Base-by-base conservation (phyloP, 2,329 filamentous ascomycete species). In the Amphichorda felina region DNA sequence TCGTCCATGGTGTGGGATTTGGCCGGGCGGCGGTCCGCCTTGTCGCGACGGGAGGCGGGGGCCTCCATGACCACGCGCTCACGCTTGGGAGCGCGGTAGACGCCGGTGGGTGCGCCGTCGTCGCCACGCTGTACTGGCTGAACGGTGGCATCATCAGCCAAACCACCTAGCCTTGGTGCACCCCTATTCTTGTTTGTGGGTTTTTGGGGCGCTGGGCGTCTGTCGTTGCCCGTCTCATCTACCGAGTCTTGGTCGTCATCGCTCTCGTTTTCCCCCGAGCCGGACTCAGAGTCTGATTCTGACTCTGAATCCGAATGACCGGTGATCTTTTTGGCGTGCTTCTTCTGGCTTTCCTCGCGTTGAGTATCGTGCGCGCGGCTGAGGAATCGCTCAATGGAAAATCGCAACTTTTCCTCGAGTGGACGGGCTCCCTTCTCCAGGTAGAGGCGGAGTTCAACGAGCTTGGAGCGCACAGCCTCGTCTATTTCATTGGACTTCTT, bases 371-470 rank as follows among this genome's bases (percentile, higher is more conserved):
- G 83, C 25, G 87, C 87, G 0, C 86, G 84, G 43, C 86, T 82
- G 15, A 98, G 68, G 18, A 95, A 87, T 53, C 94, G 91, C 57
- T 96, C 89, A 49, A 98, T 86, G 54, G 95, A 88, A 59, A 95
- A 98, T 45, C 87, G 89, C 41, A 98, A 62, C 48, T 88, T 83
- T 45, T 82, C 81, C 59, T 98, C 93, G 13, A 96, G 63, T 0
- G 91, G 91, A 13, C 84, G 77, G 4, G 94, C 83, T 44, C 91
- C 93, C 53, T 87, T 87, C 51, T 98, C 93, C 2, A 98, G 67
- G 54, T 93, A 96, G 1, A 95, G 68, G n/a, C 89, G 75, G 35
- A 95, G 66, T 56, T 94, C 87, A 14, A 88, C 77, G n/a, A 98
- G 70, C 53, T 94, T 94, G 45, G 80, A 79, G 3, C 91, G 79